Conservation (phyloP, 2,329 filamentous ascomycete genomes). For the Hypoxylon sp. region DNA sequence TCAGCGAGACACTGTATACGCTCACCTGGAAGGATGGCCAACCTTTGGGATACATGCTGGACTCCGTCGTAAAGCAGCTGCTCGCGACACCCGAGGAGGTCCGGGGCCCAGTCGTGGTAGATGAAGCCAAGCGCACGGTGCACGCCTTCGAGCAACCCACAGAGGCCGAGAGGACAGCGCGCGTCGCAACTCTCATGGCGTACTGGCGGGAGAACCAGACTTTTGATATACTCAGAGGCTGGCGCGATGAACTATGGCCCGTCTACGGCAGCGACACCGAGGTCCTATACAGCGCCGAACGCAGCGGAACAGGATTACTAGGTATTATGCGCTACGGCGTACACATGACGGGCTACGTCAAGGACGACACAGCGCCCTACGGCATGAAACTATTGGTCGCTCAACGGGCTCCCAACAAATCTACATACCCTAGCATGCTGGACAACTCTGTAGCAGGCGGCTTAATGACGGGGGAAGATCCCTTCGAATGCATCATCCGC, state of each 20-base stretch:
- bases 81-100: slow-evolving; percentile 60
- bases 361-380: slow-evolving; percentile 56
- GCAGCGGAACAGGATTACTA: slow-evolving; percentile 78
- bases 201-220: slow-evolving; percentile 77
- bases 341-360: slow-evolving; percentile 81
- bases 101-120: slow-evolving; percentile 70
- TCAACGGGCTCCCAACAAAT: slow-evolving; percentile 78
- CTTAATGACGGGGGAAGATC: slow-evolving; percentile 81
- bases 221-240: slow-evolving; percentile 81
- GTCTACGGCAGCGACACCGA: slow-evolving; percentile 74
- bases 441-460: slow-evolving; percentile 94
- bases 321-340: slow-evolving; percentile 83
- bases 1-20: slow-evolving; percentile 74
- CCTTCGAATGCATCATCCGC: slow-evolving; percentile 84
- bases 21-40: slow-evolving; percentile 69
- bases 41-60: slow-evolving; percentile 68
- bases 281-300: slow-evolving; percentile 79
- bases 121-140: slow-evolving; percentile 70
- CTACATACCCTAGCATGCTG: slow-evolving; percentile 90
- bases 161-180: slow-evolving; percentile 71
- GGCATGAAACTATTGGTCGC: slow-evolving; percentile 88
- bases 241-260: slow-evolving; percentile 84
- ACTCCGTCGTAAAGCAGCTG: slow-evolving; percentile 63
- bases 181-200: slow-evolving; percentile 66
- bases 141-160: slow-evolving; percentile 68